Percentiles rank a stretch among this genome's conserved stretches.
These are phyloP conservation scores for Xylaria longipes DNA, from an alignment of 495 filamentous ascomycete species.

Conservation along the genomic window DNA sequence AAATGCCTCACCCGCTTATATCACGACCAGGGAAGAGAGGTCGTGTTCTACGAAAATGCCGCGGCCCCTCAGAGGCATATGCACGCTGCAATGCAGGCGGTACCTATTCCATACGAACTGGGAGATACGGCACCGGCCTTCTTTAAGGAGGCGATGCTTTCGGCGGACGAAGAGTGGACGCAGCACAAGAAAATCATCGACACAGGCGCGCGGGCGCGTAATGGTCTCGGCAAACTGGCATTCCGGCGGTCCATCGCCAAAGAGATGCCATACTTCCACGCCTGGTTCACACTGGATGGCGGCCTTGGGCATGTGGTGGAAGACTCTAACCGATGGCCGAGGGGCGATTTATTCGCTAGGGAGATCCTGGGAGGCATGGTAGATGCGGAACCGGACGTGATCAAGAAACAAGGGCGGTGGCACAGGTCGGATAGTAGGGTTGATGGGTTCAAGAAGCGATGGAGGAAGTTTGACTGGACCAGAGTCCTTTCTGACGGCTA, in stretches of 20 bases:
- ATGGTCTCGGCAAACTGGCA: constrained; percentile 77
- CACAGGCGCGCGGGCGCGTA: constrained; percentile 70
- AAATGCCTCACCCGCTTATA: constrained; percentile 94
- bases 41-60: constrained; percentile 98
- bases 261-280: constrained; percentile 99
- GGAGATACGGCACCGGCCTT: constrained; percentile 92
- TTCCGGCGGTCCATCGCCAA: constrained; percentile 86
- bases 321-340: constrained; percentile 85
- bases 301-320: constrained; percentile 94
- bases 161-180: constrained; percentile 88
- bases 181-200: constrained; percentile 96
- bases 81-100: constrained; percentile 85
- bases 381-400: constrained; percentile 79
- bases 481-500: constrained; percentile 65
- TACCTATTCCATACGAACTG: constrained; percentile 85
- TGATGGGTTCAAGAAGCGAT: constrained; percentile 80
- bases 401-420: constrained; percentile 94
- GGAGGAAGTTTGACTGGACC: constrained; percentile 97
- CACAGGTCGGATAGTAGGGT: constrained; percentile 72
- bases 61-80: constrained; percentile 76
- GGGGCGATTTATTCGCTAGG: constrained; percentile 89
- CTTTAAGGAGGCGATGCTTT: constrained; percentile 92
- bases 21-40: constrained; percentile 85
- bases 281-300: constrained; percentile 93
- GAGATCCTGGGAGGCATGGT: constrained; percentile 95